These are phyloP conservation scores for Blastobotrys robertii DNA, from an alignment of 805 yeast genomes.

Conservation along the genomic window DNA sequence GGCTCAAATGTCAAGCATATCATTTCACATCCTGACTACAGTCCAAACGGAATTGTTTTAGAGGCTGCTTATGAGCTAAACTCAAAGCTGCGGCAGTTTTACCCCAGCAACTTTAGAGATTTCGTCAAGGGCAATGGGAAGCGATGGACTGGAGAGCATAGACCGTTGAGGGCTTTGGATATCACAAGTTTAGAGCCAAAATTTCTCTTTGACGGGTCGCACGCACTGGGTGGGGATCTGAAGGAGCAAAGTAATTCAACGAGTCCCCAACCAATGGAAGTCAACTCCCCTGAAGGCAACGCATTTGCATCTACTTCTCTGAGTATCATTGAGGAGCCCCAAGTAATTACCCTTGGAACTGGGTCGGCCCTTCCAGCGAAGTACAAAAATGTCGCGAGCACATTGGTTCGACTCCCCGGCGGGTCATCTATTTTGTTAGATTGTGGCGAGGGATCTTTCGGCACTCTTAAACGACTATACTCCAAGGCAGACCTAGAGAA, in stretches of 20 bases:
- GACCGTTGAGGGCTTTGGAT: slow-evolving; percentile 4
- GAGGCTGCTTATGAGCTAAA: slow-evolving; percentile 39
- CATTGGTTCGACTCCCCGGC: slow-evolving; percentile 60
- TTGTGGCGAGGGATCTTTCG: slow-evolving; percentile 92
- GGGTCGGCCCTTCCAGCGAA: slow-evolving; percentile 87
- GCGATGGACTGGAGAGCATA: slow-evolving; percentile 2
- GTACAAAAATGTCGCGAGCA: slow-evolving; percentile 76
- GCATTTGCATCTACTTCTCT: not conserved
- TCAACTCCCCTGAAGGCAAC: not conserved
- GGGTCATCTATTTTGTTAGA: slow-evolving; percentile 48
- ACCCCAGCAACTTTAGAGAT: slow-evolving; percentile 24
- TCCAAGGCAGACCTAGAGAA: slow-evolving; percentile 35
- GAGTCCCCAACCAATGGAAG: not conserved
- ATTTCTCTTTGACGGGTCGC: not conserved
- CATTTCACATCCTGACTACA: slow-evolving; percentile 60
- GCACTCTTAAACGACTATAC: slow-evolving; percentile 54
- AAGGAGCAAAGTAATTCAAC: too few relatives aligned
- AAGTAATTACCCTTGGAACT: slow-evolving; percentile 75
- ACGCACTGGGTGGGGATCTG: too few relatives aligned
- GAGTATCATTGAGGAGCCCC: slow-evolving; percentile 32
- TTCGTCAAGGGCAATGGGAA: slow-evolving; percentile 13
- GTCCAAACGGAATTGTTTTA: slow-evolving; percentile 53
- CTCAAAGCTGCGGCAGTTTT: slow-evolving; percentile 15
- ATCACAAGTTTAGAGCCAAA: slow-evolving; percentile 5
- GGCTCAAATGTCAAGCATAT: slow-evolving; percentile 43